Base-by-base conservation (phyloP, 768 basidiomycete species). In the Kwoniella pini region DNA sequence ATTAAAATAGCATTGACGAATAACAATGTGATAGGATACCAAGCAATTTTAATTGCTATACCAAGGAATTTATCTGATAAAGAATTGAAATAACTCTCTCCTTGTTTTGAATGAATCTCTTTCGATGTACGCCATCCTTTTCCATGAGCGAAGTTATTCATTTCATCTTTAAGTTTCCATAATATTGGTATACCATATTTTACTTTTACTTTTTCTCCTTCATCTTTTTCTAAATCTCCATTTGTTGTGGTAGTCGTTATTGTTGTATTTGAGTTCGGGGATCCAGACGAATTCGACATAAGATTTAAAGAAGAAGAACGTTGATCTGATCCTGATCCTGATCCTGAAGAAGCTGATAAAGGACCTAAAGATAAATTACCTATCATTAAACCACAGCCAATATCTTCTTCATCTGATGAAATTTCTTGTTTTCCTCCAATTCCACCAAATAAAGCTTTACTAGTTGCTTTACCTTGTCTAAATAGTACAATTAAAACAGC, bases 41-140 rank as follows among this genome's bases (percentile, higher is more conserved):
- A 45, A n/a, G 62, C 31, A 42, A 71, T 67, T n/a, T 48, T 54
- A n/a, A 64, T 54, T 2, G 70, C 67, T 26, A 69, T 71, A 38
- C 39, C 30, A 15, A 71, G 21, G 30, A 71, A 71, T 22, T 55
- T 44, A 48, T 63, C 64, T n/a, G 66, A 46, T 21, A 61, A 45
- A 31, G 59, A 54, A 40, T 61, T 27, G 31, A 57, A 57, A 22
- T 48, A 44, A 45, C 55, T 57, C 40, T 30, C 36, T 9, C 22
- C 13, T 39, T 50, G 36, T 21, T 24, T 59, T 6, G 44, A 31
- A 31, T 46, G 27, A 3, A 48, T 10, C 15, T 42, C 46, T n/a
- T 28, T 19, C 22, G 33, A 30, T 21, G 39, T 27, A 24, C 11
- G 39, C 46, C 36, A 51, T 28, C 49, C 57, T 52, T 45, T 52